Percentiles rank a stretch among this genome's conserved stretches.
Conservation (phyloP, 371 early-diverging fungal species). For the Conidiobolus incongruus region DNA sequence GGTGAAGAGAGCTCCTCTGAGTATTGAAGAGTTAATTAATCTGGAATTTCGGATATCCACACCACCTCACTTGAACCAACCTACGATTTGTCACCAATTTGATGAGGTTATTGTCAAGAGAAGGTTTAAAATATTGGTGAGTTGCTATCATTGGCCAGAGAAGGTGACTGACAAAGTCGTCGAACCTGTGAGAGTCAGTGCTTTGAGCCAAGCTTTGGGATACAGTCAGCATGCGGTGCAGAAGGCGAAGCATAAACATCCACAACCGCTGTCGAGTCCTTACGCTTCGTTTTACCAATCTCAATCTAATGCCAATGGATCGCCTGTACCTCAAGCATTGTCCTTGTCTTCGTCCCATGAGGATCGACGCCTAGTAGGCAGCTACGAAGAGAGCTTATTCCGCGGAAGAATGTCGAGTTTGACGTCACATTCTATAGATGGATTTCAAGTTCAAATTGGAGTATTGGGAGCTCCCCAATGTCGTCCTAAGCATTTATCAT, state of each 20-base stretch:
- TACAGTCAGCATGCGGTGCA: neutral
- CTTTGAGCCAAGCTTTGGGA: neutral
- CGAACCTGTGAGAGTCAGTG: too few relatives aligned
- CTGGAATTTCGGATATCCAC: neutral
- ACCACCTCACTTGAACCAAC: neutral
- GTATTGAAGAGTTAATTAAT: neutral
- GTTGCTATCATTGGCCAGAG: too few relatives aligned
- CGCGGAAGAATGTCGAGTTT: slow-evolving; percentile 57
- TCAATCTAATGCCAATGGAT: neutral
- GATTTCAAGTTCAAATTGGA: slow-evolving; percentile 47
- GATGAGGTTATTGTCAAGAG: neutral
- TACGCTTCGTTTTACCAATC: neutral
- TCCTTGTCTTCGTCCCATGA: neutral
- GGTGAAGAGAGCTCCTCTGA: neutral
- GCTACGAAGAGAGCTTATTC: slow-evolving; percentile 32
- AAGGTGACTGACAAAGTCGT: too few relatives aligned
- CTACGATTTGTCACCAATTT: neutral
- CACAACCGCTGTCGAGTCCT: neutral
- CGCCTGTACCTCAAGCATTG: neutral
- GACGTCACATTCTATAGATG: slow-evolving; percentile 44
- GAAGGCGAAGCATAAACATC: neutral
- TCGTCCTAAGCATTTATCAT: slow-evolving; percentile 30
- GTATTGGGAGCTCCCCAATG: slow-evolving; percentile 33
- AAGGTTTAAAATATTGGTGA: neutral
- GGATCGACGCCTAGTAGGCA: neutral